phyloP scores from a whole-genome alignment of 1,284 basidiomycete genomes.

The Ceratobasidium theobromae region DNA sequence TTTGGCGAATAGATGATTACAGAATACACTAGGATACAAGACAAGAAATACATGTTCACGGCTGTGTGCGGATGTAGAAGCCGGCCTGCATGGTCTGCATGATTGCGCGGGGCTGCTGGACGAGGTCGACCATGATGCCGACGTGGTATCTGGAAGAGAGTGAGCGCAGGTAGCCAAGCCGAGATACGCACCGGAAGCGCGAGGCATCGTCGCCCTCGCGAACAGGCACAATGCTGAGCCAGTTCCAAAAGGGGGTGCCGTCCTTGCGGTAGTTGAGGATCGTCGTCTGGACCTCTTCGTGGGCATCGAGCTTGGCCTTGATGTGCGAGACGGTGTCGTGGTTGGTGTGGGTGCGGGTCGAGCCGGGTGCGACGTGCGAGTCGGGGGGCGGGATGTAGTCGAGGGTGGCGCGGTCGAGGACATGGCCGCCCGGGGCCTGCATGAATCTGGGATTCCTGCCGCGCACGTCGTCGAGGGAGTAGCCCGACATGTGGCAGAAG shows the following conservation, averaged over 20 bases:
- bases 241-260: slow-evolving; percentile 27
- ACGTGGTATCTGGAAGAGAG: slow-evolving; percentile 8
- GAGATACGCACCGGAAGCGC: not conserved
- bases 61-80: slow-evolving; percentile 11
- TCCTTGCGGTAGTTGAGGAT: slow-evolving; percentile 14
- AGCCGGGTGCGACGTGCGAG: slow-evolving; percentile 23
- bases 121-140: slow-evolving; percentile 27
- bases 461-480: slow-evolving; percentile 20
- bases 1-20: too few relatives aligned
- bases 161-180: not conserved
- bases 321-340: slow-evolving; percentile 6
- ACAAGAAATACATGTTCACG: too few relatives aligned
- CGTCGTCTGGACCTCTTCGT: slow-evolving; percentile 8
- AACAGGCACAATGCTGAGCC: slow-evolving; percentile 10
- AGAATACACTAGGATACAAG: too few relatives aligned
- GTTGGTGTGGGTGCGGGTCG: not conserved
- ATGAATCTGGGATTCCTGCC: slow-evolving; percentile 22
- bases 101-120: slow-evolving; percentile 10
- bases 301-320: slow-evolving; percentile 10
- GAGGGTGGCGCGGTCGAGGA: not conserved
- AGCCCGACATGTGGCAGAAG: slow-evolving; percentile 19
- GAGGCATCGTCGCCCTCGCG: slow-evolving; percentile 8
- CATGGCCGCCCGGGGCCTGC: slow-evolving; percentile 23
- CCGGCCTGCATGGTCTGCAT: slow-evolving; percentile 17
- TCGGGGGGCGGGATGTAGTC: slow-evolving; percentile 13